These are phyloP conservation scores for Butyriboletus loyo DNA, from an alignment of 768 basidiomycete genomes.

Conservation along the genomic window DNA sequence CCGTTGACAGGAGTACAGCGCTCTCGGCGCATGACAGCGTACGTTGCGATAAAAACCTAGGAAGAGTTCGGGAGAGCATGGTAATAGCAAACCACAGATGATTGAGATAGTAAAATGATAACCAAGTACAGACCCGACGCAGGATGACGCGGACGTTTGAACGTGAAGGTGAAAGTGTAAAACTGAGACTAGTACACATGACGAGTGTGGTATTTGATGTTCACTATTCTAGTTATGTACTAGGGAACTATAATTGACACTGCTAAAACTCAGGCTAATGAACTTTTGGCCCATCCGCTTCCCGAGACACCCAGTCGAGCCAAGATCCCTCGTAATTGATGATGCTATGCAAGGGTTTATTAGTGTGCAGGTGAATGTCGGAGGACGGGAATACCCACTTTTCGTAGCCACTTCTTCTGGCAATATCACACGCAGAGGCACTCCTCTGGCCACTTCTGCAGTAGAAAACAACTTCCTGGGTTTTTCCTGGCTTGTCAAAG, in stretches of 20 bases:
- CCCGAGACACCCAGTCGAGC: slow-evolving; percentile 74
- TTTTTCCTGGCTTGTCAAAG: slow-evolving; percentile 66
- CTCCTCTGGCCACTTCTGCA: slow-evolving; percentile 88
- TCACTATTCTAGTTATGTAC: background rate
- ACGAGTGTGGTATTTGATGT: background rate
- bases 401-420: slow-evolving; percentile 74
- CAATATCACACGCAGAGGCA: slow-evolving; percentile 76
- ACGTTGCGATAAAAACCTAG: slow-evolving; percentile 11
- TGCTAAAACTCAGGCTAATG: slow-evolving; percentile 2
- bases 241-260: background rate
- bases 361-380: background rate
- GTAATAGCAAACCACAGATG: background rate
- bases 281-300: slow-evolving; percentile 42
- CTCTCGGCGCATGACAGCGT: slow-evolving; percentile 1
- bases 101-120: background rate
- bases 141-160: background rate
- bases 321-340: slow-evolving; percentile 85
- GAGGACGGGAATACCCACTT: slow-evolving; percentile 51
- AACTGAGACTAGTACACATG: background rate
- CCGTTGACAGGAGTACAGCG: slow-evolving; percentile 1
- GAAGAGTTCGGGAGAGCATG: slow-evolving; percentile 22
- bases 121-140: background rate
- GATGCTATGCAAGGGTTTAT: slow-evolving; percentile 35
- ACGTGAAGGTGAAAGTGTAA: background rate
- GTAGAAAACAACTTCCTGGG: slow-evolving; percentile 83